phyloP scores from a whole-genome alignment of 805 yeast species.

The Wickerhamomyces xylosicus region DNA sequence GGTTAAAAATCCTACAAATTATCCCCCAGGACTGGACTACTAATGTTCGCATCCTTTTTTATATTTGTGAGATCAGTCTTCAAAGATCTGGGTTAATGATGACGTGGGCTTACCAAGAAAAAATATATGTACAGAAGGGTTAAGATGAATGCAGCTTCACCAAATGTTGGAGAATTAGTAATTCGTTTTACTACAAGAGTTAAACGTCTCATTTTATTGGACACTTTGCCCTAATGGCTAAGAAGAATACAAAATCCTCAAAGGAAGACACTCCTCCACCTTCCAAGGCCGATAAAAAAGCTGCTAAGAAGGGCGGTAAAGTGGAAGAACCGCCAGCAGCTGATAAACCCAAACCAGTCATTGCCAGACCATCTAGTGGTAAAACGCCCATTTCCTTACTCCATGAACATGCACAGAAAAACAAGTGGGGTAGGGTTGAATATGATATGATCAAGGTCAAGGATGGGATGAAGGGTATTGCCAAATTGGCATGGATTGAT shows the following conservation, averaged over 20 bases:
- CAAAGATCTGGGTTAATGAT: too few species aligned
- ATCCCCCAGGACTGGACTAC: too few species aligned
- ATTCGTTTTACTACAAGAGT: too few species aligned
- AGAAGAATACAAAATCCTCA: conserved; percentile 3
- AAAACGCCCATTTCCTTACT: conserved; percentile 80
- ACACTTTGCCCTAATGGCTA: too few species aligned
- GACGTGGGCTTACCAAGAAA: too few species aligned
- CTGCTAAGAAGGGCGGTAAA: conserved; percentile 9
- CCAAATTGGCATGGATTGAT: conserved; percentile 57
- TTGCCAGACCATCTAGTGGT: conserved; percentile 34
- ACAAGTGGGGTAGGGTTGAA: conserved; percentile 80
- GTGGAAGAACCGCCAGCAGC: conserved; percentile 2
- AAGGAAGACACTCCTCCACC: conserved; percentile 8
- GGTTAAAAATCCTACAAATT: too few species aligned
- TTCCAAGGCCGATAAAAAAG: conserved; percentile 1
- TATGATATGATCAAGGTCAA: conserved; percentile 54
- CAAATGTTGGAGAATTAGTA: too few species aligned
- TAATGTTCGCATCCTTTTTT: too few species aligned
- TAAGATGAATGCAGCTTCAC: too few species aligned
- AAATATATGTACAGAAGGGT: too few species aligned
- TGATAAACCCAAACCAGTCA: conserved; percentile 3
- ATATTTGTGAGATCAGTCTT: too few species aligned
- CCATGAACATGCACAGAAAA: conserved; percentile 80
- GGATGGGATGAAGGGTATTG: conserved; percentile 57
- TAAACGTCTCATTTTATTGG: too few species aligned